A percentile compares a stretch with the other conserved stretches of the same genome.
phyloP scores from a whole-genome alignment of 805 yeast species.

The Wickerhamomyces strasburgensis region DNA sequence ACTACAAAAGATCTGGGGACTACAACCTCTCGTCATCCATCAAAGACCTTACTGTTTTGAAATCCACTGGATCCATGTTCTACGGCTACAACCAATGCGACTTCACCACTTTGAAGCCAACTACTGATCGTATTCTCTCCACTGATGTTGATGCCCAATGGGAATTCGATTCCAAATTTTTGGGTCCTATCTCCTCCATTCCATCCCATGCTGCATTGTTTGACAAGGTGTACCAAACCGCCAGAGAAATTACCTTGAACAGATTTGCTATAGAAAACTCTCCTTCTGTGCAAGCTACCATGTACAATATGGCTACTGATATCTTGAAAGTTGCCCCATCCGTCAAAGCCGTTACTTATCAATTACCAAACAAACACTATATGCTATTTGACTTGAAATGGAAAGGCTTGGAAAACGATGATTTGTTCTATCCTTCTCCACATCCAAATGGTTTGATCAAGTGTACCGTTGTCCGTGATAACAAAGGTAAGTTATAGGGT shows the following conservation, averaged over 20 bases:
- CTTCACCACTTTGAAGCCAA: conserved; percentile 81
- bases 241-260: conserved; percentile 65
- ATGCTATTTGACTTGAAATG: conserved; percentile 74
- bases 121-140: conserved; percentile 79
- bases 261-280: conserved; percentile 82
- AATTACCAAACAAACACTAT: conserved; percentile 90
- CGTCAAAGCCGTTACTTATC: conserved; percentile 62
- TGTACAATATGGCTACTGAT: conserved; percentile 84
- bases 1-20: conserved; percentile 46
- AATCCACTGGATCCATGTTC: conserved; percentile 91
- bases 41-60: conserved; percentile 77
- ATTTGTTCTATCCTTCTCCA: conserved; percentile 81
- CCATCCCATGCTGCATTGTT: conserved; percentile 49
- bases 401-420: conserved; percentile 81
- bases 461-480: conserved; percentile 72
- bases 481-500: conserved; percentile 56
- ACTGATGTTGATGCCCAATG: conserved; percentile 78
- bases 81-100: conserved; percentile 83
- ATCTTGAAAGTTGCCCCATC: conserved; percentile 56
- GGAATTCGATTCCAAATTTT: conserved; percentile 51
- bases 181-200: conserved; percentile 47
- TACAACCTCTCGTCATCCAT: conserved; percentile 62
- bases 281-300: conserved; percentile 94
- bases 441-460: conserved; percentile 92
- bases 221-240: conserved; percentile 57